Base-by-base conservation (phyloP, 1,284 basidiomycete genomes). In the Neonothopanus nambi region DNA sequence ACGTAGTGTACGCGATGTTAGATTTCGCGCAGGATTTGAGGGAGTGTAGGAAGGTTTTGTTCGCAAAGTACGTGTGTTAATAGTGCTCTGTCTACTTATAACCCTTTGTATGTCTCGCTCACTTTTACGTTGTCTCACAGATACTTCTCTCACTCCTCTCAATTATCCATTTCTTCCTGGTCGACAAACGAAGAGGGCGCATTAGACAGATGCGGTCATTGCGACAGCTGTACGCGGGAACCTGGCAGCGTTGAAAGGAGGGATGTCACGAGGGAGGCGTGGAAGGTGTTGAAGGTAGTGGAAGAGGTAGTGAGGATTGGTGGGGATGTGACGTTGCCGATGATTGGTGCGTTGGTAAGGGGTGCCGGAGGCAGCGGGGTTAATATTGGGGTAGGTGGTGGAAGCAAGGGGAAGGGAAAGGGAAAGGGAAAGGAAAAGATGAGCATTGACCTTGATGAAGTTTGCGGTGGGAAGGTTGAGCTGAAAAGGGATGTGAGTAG, bases 211-310 rank as follows among this genome's bases (percentile, higher is more conserved):
- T 98, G 95, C 62, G 89, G 88, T 0, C 88, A 92, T 64, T 97
- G 95, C 71, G 95, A 98, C 72, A 98, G 97, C 66, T 95, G 93
- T 69, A 80, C 68, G 17, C 82, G 90, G 38, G 62, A 77, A 17
- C 71, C 78, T 3, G 78, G 77, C 0, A 72, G 74, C 3, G 66
- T 89, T 54, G 73, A 79, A 13, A 68, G 72, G 21, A 70, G 74
- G 54, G 88, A 94, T 61, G 84, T 88, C 24, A 90, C 91, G 1
- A 56, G 85, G 1, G 81, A 85, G 43, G 79, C 88, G 9, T 95
- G 91, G 88, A 84, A 88, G 64, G 72, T 91, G 5, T 71, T 95
- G 39, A 82, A 81, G 57, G 78, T 92, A 33, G 67, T 81, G 1
- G 68, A 80, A 3, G 72, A 73, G 5, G 74, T 91, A 3, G 63